Percentiles rank a stretch among this genome's conserved stretches.
These are phyloP conservation scores for Kazachstania sp. DNA, from an alignment of 1,139 yeast genomes.

Conservation along the genomic window DNA sequence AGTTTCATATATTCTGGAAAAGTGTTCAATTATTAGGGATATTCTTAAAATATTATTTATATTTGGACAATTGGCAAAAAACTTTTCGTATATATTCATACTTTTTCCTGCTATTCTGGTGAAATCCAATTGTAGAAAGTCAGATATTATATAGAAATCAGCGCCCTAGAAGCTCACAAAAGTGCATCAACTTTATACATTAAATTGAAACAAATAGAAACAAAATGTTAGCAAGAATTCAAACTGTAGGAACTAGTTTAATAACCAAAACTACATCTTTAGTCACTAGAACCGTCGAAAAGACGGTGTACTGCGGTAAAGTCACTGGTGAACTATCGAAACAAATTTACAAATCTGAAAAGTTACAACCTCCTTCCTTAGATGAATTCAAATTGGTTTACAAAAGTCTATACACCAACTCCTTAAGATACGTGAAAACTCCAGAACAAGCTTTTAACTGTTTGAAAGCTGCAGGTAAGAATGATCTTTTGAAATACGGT, in stretches of 20 bases:
- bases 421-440: constrained; percentile 38
- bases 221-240: constrained; percentile 25
- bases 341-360: constrained; percentile 85
- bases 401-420: constrained; percentile 41
- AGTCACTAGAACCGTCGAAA: constrained; percentile 41
- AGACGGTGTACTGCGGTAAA: constrained; percentile 78
- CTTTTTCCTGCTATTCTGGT: no score
- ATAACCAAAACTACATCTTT: constrained; percentile 10
- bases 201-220: background rate
- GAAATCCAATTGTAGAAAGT: no score
- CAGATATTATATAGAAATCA: background rate
- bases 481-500: constrained; percentile 56
- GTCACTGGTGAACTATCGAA: constrained; percentile 83
- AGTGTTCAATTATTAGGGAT: no score
- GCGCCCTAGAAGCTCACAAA: background rate
- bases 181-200: background rate
- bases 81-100: no score
- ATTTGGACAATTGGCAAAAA: no score
- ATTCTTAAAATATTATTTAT: no score
- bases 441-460: constrained; percentile 32
- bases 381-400: constrained; percentile 75
- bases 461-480: constrained; percentile 39
- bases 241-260: constrained; percentile 19
- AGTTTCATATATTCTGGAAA: background rate
- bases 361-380: constrained; percentile 80